These are phyloP conservation scores for Cyamopsis tetragonoloba DNA, from an alignment of 306 rosid genomes.

Conservation along the genomic window DNA sequence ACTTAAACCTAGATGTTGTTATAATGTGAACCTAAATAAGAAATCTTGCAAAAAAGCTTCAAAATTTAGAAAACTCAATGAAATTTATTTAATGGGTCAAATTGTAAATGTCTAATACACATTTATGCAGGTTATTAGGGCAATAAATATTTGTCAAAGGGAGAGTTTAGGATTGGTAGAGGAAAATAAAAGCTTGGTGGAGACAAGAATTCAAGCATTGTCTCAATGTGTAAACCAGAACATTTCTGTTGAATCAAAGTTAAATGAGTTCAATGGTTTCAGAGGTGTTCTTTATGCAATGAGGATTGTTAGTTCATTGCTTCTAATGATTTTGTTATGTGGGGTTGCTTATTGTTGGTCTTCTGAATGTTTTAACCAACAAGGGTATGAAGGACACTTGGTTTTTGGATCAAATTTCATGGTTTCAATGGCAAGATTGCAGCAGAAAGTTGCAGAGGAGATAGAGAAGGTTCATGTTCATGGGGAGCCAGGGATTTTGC, in stretches of 20 bases:
- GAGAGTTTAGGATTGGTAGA: conserved; percentile 50
- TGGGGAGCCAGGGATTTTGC: conserved; percentile 52
- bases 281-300: conserved; percentile 62
- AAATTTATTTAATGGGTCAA: neutral
- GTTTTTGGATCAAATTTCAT: conserved; percentile 41
- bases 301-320: conserved; percentile 55
- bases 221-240: conserved; percentile 31
- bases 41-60: too few relatives aligned
- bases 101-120: neutral
- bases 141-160: conserved; percentile 48
- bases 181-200: conserved; percentile 47
- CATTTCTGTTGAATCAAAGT: conserved; percentile 39
- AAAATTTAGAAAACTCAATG: neutral
- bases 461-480: conserved; percentile 32
- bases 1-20: too few relatives aligned
- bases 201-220: conserved; percentile 52
- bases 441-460: conserved; percentile 46
- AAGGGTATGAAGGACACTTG: conserved; percentile 27
- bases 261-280: conserved; percentile 62
- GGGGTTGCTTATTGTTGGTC: conserved; percentile 56
- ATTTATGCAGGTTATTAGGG: conserved; percentile 41
- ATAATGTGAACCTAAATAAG: too few relatives aligned
- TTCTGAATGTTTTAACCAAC: conserved; percentile 36
- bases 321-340: conserved; percentile 49
- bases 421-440: conserved; percentile 44